phyloP scores from a whole-genome alignment of 192 early-diverging fungal species.

The Umbelopsis sp. region DNA sequence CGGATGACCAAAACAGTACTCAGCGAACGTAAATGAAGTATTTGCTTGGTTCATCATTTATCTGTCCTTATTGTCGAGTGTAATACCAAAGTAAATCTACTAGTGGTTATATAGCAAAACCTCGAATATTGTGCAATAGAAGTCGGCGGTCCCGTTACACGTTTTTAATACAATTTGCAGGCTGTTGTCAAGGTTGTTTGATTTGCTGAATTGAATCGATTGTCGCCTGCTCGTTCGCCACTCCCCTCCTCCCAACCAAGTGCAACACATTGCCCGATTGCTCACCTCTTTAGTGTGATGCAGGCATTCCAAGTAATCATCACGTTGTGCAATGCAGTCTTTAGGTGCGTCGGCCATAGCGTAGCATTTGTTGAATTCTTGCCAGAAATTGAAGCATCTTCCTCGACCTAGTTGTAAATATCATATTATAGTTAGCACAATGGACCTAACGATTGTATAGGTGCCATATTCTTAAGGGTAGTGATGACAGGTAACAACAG shows the following conservation, averaged over 20 bases:
- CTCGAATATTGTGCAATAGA: too few relatives aligned
- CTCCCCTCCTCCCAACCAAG: background rate
- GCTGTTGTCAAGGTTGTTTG: too few relatives aligned
- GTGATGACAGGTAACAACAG: too few relatives aligned
- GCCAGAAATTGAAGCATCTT: constrained; percentile 96
- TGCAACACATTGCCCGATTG: background rate
- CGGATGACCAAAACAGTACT: background rate
- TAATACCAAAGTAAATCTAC: too few relatives aligned
- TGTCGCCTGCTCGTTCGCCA: background rate
- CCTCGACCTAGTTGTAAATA: constrained; percentile 61
- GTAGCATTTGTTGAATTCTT: constrained; percentile 95
- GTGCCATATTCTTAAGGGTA: too few relatives aligned
- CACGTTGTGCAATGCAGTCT: constrained; percentile 78
- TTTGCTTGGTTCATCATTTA: too few relatives aligned
- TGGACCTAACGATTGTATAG: background rate
- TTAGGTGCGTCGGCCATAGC: constrained; percentile 74
- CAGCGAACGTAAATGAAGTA: background rate
- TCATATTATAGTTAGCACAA: background rate
- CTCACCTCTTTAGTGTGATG: constrained; percentile 93
- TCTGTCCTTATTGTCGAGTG: too few relatives aligned
- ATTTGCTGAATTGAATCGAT: background rate
- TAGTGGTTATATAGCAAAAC: too few relatives aligned
- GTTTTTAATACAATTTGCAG: too few relatives aligned
- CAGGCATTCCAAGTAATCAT: constrained; percentile 97
- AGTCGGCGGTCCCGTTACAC: too few relatives aligned